These are phyloP conservation scores for Primulina eburnea DNA, from an alignment of 257 asterid genomes.

Conservation along the genomic window DNA sequence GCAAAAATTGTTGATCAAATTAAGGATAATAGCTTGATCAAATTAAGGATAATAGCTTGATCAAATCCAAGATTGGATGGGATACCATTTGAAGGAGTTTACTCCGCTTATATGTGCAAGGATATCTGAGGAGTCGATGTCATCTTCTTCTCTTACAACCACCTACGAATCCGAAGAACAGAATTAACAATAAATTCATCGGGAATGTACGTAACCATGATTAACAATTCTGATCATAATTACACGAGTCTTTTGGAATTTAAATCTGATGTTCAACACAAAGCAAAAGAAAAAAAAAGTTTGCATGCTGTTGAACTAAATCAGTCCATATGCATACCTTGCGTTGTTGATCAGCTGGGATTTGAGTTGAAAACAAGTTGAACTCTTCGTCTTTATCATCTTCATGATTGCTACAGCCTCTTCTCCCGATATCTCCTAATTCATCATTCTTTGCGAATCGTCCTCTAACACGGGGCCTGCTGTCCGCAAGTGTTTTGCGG, in stretches of 20 bases:
- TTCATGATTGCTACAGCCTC: slow-evolving; percentile 45
- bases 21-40: slow-evolving; percentile 19
- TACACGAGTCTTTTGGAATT: too few species aligned
- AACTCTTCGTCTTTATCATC: slow-evolving; percentile 60
- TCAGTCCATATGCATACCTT: slow-evolving; percentile 25
- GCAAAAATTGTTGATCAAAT: not conserved
- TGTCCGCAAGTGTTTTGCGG: slow-evolving; percentile 87
- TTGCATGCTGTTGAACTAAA: not conserved
- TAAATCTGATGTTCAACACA: not conserved
- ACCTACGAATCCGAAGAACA: slow-evolving; percentile 23
- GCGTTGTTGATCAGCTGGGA: slow-evolving; percentile 31
- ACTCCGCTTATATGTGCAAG: slow-evolving; percentile 73
- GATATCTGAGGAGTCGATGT: slow-evolving; percentile 50
- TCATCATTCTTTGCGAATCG: slow-evolving; percentile 85
- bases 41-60: slow-evolving; percentile 10
- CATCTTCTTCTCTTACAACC: slow-evolving; percentile 63
- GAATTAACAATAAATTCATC: not conserved
- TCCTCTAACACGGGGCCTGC: slow-evolving; percentile 90
- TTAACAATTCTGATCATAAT: too few species aligned
- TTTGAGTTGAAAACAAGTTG: slow-evolving; percentile 32
- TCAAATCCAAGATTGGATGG: slow-evolving; percentile 74
- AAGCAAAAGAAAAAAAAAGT: too few species aligned
- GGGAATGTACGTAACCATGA: too few species aligned
- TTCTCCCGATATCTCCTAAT: slow-evolving; percentile 44
- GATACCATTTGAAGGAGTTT: slow-evolving; percentile 69